Evolutionary conservation across 768 basidiomycete genomes (phyloP).

Genomic region (Mycena latifolia): DNA sequence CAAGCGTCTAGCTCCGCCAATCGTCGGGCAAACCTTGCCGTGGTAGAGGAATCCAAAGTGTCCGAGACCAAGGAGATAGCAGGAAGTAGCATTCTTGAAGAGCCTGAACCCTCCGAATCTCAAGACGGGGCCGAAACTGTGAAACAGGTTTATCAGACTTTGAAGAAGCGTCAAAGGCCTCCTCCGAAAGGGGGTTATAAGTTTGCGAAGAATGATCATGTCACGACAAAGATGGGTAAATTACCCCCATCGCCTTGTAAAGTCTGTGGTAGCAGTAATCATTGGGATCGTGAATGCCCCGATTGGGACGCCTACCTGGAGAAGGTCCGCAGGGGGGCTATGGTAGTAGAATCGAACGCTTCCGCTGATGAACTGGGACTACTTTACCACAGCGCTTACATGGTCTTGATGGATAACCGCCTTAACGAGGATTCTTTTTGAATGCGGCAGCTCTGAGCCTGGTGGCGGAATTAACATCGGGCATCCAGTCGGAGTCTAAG

Average conservation of each 20-base stretch:
- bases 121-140: not conserved
- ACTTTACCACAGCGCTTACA: not conserved
- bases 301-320: not conserved
- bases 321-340: too few species aligned
- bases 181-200: slow-evolving; percentile 5
- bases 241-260: not conserved
- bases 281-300: slow-evolving; percentile 1
- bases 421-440: too few species aligned
- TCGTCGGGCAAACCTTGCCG: too few species aligned
- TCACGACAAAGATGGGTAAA: not conserved
- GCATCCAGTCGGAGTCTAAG: too few species aligned
- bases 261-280: not conserved
- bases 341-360: too few species aligned
- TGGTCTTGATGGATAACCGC: not conserved
- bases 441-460: too few species aligned
- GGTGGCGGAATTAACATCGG: too few species aligned
- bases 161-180: not conserved
- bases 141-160: not conserved
- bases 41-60: too few species aligned
- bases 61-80: too few species aligned
- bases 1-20: too few species aligned
- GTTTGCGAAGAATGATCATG: slow-evolving; percentile 1
- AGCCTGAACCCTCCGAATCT: too few species aligned
- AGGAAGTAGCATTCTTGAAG: too few species aligned
- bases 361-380: not conserved